Base-by-base conservation (phyloP, 2,329 filamentous ascomycete species). In the Parastagonospora avenae region DNA sequence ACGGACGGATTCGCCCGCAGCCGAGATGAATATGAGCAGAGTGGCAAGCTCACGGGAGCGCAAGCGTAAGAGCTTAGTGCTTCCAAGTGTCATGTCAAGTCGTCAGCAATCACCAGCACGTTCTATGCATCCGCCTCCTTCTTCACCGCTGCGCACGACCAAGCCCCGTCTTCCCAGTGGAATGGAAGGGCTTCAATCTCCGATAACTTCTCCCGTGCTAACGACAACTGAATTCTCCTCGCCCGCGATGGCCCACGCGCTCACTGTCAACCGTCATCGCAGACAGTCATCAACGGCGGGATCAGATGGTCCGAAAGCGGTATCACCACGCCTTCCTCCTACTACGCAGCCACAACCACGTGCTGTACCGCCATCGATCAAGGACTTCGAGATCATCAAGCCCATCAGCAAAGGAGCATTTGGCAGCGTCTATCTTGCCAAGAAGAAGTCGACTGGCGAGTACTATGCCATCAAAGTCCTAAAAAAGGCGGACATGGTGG, bases 401-500 rank as follows among this genome's bases (percentile, higher is more conserved):
- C 94, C 94, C 5, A 99, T 99, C 75, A 99, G 94, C 76, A 97
- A 97, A 76, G 94, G 94, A 42, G 94, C 94, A 4, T 99, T 99
- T 73, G 94, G 94, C 4, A 97, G 94, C 71, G 94, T 99, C 7
- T 99, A 99, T 69, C 78, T 99, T 29, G 93, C 94, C 1, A 99
- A 97, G 78, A 99, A 99, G 81, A 97, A 97, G 74, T 94, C 91
- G 0, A 99, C 95, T 0, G 93, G 92, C 39, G 94, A 99, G 67
- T 99, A 99, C 74, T 99, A 93, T 72, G 94, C 94, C 8, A 97
- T 99, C 78, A 99, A 99, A 71, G 94, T 97, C 1, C 76, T 99
- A 52, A 97, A 97, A 72, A 99, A 99, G 76, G 92, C 94, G n/a
- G 94, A 99, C 79, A 99, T 99, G 94, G 91, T 99, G 56, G 94